Percentiles rank a stretch among this genome's conserved stretches.
Evolutionary conservation across 2,329 filamentous ascomycete genomes (phyloP).

Genomic region (Lecanicillium sp.): DNA sequence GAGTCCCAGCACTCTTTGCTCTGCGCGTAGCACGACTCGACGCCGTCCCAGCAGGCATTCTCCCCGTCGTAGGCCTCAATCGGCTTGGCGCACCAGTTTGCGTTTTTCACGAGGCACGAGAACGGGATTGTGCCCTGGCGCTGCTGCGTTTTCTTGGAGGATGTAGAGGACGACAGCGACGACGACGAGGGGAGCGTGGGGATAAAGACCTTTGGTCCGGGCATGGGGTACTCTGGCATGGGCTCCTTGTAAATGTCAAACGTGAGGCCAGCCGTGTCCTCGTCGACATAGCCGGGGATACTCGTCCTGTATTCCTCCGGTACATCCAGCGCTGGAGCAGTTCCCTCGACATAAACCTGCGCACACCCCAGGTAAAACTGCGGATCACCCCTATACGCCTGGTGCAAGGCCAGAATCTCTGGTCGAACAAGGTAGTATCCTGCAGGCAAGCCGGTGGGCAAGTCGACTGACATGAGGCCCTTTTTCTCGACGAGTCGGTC

Average conservation of each 20-base stretch:
- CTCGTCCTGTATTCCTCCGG: constrained; percentile 43
- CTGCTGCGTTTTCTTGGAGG: constrained; percentile 6
- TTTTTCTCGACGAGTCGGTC: constrained; percentile 57
- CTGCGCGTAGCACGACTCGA: constrained; percentile 51
- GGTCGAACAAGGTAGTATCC: constrained; percentile 66
- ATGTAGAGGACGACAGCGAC: background rate
- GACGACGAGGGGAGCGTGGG: constrained; percentile 10
- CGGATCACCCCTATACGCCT: constrained; percentile 49
- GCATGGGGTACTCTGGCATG: constrained; percentile 43
- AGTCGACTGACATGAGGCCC: constrained; percentile 52
- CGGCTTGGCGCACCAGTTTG: constrained; percentile 63
- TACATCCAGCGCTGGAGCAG: constrained; percentile 36
- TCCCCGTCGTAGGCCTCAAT: constrained; percentile 47
- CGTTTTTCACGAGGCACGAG: constrained; percentile 55
- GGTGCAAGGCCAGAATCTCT: constrained; percentile 62
- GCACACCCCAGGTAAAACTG: constrained; percentile 69
- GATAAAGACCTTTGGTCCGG: constrained; percentile 42
- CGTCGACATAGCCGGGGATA: constrained; percentile 58
- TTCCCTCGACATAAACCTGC: constrained; percentile 53
- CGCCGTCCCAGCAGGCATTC: constrained; percentile 51
- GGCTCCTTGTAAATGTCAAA: constrained; percentile 56
- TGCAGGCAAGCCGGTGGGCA: constrained; percentile 52
- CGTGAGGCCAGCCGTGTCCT: constrained; percentile 43
- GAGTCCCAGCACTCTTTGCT: constrained; percentile 48
- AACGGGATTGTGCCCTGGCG: constrained; percentile 42